Percentiles rank a stretch among this genome's conserved stretches.
Evolutionary conservation across 306 rosid genomes (phyloP).

Genomic region (Cercis canadensis): DNA sequence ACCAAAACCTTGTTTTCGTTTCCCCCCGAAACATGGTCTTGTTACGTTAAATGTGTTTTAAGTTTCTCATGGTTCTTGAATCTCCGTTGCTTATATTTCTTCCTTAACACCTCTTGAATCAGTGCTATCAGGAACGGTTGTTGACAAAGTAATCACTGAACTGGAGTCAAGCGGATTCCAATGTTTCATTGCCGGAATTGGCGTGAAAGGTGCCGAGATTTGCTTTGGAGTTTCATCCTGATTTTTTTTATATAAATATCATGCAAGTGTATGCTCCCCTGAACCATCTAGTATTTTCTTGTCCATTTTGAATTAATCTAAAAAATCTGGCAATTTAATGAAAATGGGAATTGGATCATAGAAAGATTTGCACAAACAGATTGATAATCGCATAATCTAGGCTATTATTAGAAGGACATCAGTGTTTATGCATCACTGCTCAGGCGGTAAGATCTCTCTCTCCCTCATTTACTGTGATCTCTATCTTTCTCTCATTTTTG

Average conservation of each 20-base stretch:
- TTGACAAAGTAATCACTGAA: conserved; percentile 72
- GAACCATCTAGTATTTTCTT: background rate
- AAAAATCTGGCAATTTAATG: no score
- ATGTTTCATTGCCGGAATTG: conserved; percentile 78
- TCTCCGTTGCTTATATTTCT: conserved; percentile 25
- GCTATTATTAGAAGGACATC: no score
- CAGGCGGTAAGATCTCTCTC: no score
- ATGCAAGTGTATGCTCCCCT: conserved; percentile 11
- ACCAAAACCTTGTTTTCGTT: no score
- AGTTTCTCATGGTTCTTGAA: conserved; percentile 4
- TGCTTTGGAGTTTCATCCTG: conserved; percentile 60
- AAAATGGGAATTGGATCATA: no score
- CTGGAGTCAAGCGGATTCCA: conserved; percentile 87
- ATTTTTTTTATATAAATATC: conserved; percentile 28
- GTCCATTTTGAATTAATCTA: background rate
- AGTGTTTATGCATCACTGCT: no score
- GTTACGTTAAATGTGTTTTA: background rate
- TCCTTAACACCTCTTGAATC: conserved; percentile 61
- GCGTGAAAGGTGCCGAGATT: conserved; percentile 81
- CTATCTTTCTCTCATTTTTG: no score
- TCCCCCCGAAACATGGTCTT: no score
- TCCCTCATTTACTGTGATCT: no score
- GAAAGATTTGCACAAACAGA: no score
- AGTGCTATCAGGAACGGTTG: conserved; percentile 83
- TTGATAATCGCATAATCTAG: no score